Evolutionary conservation across 2,329 filamentous ascomycete species (phyloP), one percentile per base, ranked within the genome.

Genomic region (Volutella citrinella): DNA sequence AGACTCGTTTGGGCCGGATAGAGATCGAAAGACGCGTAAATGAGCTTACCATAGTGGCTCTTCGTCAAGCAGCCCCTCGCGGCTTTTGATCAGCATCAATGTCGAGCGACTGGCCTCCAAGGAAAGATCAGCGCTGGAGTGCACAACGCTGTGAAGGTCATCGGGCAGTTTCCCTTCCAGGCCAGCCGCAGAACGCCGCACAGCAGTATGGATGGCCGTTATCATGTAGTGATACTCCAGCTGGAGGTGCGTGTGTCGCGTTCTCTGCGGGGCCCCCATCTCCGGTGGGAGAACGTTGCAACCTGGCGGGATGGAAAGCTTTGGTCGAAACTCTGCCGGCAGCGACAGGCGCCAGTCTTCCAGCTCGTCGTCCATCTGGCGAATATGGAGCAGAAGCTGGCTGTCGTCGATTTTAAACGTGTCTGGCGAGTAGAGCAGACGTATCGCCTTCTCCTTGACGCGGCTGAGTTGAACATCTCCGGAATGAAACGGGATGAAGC

Each of bases 171-270:
- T 17, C 7, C 26, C 21, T 14, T 27, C 28, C 13, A 15, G 30
- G 13, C 23, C 35, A 12, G 22, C 31, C 3, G 38, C 60, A 40
- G 72, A 77, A 4, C 73, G 58, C 7, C 72, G 66, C 20, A 69
- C 75, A 1, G 74, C 70, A 10, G 68, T 62, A 42, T 78, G 75
- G 19, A 78, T 76, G 11, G 66, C 67, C 4, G 67, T 68, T 49
- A 76, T 60, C 38, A 75, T 62, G 35, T 75, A 64, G 41, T 76
- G 68, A 42, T 78, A 79, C 32, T 76, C 72, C 5, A 78, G 51
- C 8, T 70, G 65, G 6, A 75, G 47, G 34, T 73, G 60, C n/a
- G 72, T 64, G 5, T 58, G 53, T 10, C 68, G 59, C 58, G 74
- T 70, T 32, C 57, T 63, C 16, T 61, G 52, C 19, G 60, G 54